phyloP scores from a whole-genome alignment of 352 stramenopile species.

The Pythium vanterpoolii region DNA sequence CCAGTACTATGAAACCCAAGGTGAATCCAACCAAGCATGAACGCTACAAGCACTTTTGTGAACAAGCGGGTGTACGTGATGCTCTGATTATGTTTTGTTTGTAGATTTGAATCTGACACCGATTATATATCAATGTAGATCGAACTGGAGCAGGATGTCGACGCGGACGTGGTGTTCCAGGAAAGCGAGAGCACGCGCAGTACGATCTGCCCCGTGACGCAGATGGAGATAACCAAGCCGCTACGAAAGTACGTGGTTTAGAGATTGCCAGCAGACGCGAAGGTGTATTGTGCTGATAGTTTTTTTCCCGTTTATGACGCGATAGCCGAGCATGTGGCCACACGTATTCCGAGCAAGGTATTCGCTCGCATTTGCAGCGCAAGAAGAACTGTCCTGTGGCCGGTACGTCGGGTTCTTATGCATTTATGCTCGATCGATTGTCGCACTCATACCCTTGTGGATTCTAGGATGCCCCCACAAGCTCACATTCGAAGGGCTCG shows the following conservation, averaged over 20 bases:
- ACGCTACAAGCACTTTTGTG: conserved; percentile 79
- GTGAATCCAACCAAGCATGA: conserved; percentile 64
- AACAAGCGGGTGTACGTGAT: conserved; percentile 55
- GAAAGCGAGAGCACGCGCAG: conserved; percentile 73
- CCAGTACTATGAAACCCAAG: conserved; percentile 43
- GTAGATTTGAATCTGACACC: neutral
- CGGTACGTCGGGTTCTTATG: conserved; percentile 26
- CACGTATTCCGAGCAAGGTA: conserved; percentile 80
- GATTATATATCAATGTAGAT: conserved; percentile 36
- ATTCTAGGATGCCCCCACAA: conserved; percentile 63
- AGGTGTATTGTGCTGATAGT: neutral
- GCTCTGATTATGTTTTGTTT: neutral
- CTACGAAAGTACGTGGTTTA: conserved; percentile 54
- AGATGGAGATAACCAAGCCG: conserved; percentile 76
- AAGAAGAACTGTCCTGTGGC: conserved; percentile 78
- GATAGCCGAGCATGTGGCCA: conserved; percentile 64
- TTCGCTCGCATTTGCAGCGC: conserved; percentile 62
- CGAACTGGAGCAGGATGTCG: conserved; percentile 57
- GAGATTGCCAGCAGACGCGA: neutral
- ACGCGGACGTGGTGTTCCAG: conserved; percentile 80
- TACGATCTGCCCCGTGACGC: conserved; percentile 77
- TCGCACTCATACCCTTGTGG: neutral
- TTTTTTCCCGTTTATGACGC: neutral
- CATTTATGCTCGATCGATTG: neutral
- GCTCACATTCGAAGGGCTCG: conserved; percentile 49